Conservation (phyloP, 257 asterid genomes). For the Solanum etuberosum region DNA sequence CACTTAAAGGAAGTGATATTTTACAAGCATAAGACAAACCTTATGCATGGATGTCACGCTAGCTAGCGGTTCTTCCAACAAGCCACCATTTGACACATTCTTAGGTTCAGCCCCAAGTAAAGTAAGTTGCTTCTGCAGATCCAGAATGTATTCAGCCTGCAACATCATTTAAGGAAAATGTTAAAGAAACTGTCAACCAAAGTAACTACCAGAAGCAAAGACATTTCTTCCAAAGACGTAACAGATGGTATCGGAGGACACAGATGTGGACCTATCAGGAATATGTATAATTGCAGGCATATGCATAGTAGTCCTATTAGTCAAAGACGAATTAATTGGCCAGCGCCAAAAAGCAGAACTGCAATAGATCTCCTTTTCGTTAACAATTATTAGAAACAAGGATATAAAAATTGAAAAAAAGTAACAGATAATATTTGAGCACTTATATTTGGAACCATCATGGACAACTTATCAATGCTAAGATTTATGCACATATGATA, state of each 20-base stretch:
- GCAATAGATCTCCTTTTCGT: background rate
- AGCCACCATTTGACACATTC: slow-evolving; percentile 52
- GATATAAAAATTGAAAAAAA: background rate
- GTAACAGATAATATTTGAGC: background rate
- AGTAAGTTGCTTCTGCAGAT: slow-evolving; percentile 87
- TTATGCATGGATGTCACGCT: slow-evolving; percentile 65
- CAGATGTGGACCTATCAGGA: background rate
- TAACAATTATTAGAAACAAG: background rate
- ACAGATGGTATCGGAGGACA: background rate
- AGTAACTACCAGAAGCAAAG: background rate
- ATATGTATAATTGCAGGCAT: background rate
- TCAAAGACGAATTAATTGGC: background rate
- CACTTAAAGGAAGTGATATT: background rate
- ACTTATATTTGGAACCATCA: background rate
- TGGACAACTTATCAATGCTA: background rate
- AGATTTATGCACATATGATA: background rate
- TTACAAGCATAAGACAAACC: slow-evolving; percentile 24
- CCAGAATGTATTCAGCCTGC: slow-evolving; percentile 91
- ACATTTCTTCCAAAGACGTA: background rate
- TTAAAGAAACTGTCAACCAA: background rate
- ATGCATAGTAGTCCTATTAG: background rate
- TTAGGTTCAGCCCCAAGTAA: slow-evolving; percentile 65
- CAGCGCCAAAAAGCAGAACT: background rate
- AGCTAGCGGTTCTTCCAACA: slow-evolving; percentile 64
- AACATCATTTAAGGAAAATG: slow-evolving; percentile 1